phyloP scores from a whole-genome alignment of 2,329 filamentous ascomycete species.

The Penicillium polonicum region DNA sequence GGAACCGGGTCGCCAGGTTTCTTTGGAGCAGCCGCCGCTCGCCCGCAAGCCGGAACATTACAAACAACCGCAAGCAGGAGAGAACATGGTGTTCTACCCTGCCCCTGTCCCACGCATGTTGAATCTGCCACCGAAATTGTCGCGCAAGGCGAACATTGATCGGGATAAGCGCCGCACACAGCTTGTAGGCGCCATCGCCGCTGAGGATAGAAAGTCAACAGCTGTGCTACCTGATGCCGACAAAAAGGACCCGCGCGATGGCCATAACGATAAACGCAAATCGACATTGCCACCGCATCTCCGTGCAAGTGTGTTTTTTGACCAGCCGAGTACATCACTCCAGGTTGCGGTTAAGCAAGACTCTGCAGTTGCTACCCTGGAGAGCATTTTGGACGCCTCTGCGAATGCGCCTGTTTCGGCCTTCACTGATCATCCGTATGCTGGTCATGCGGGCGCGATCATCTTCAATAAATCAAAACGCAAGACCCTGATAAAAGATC shows the following conservation, averaged over 20 bases:
- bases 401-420: slow-evolving; percentile 83
- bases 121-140: slow-evolving; percentile 85
- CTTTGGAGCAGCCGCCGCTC: slow-evolving; percentile 42
- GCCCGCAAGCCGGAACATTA: slow-evolving; percentile 40
- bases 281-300: slow-evolving; percentile 74
- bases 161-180: slow-evolving; percentile 72
- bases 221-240: slow-evolving; percentile 42
- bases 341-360: slow-evolving; percentile 64
- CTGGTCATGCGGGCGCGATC: slow-evolving; percentile 70
- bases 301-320: slow-evolving; percentile 88
- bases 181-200: slow-evolving; percentile 63
- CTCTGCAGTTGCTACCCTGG: slow-evolving; percentile 83
- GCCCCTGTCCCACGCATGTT: slow-evolving; percentile 92
- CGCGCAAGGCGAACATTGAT: slow-evolving; percentile 65
- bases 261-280: slow-evolving; percentile 31
- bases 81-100: slow-evolving; percentile 91
- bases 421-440: slow-evolving; percentile 85
- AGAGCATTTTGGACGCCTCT: slow-evolving; percentile 88
- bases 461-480: slow-evolving; percentile 61
- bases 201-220: slow-evolving; percentile 54
- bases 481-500: slow-evolving; percentile 27
- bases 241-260: slow-evolving; percentile 17
- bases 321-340: slow-evolving; percentile 59
- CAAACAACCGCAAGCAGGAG: slow-evolving; percentile 55
- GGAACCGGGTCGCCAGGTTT: slow-evolving; percentile 34